These are phyloP conservation scores for Closterium sp. DNA, from an alignment of 139 green algal species.

Conservation along the genomic window DNA sequence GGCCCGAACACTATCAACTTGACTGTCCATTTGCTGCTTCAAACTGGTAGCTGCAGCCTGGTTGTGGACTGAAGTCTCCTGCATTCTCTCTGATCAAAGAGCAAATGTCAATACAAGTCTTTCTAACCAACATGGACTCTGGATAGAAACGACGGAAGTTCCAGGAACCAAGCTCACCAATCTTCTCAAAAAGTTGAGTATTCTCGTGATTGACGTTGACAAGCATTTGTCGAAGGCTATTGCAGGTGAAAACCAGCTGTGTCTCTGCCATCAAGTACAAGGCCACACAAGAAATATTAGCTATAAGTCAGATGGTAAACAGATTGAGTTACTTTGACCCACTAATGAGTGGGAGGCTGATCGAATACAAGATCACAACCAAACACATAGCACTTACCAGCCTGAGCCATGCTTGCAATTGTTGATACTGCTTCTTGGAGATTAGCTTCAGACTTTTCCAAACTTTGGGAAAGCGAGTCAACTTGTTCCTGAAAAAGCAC, in stretches of 20 bases:
- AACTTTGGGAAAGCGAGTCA: neutral
- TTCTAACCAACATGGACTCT: no score
- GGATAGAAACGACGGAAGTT: neutral
- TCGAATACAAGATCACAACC: neutral
- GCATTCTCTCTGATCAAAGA: neutral
- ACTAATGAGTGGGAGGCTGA: no score
- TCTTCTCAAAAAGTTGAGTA: conserved; percentile 15
- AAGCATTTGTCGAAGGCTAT: conserved; percentile 3
- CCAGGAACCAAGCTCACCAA: conserved; percentile 14
- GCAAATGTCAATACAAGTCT: neutral
- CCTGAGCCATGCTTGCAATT: neutral
- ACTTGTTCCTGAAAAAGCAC: neutral
- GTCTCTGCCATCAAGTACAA: conserved; percentile 10
- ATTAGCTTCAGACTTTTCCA: neutral
- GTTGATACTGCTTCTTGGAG: neutral
- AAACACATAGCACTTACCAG: neutral
- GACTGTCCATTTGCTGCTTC: neutral
- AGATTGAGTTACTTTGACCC: neutral
- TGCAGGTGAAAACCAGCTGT: neutral
- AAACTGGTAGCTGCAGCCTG: neutral
- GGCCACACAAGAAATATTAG: neutral
- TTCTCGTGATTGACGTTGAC: neutral
- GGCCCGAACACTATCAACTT: neutral
- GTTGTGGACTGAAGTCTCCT: neutral
- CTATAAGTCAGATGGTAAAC: neutral